phyloP scores from a whole-genome alignment of 1,284 basidiomycete genomes.

The Mycena citricolor region DNA sequence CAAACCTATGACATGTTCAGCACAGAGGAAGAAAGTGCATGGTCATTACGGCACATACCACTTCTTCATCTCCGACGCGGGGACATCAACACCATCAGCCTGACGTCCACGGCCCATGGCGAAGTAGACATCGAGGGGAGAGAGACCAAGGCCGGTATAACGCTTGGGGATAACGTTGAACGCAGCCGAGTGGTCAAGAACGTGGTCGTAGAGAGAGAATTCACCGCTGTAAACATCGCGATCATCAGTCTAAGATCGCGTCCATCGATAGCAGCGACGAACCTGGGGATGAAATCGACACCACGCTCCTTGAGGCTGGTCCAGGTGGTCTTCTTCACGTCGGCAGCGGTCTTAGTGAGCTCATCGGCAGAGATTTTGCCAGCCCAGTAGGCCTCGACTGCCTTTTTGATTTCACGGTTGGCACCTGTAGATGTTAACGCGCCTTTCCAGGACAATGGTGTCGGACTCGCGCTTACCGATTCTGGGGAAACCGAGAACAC shows the following conservation, averaged over 20 bases:
- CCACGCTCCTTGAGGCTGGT: slow-evolving; percentile 83
- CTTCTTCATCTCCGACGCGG: slow-evolving; percentile 99
- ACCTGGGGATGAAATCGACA: slow-evolving; percentile 94
- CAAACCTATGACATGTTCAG: slow-evolving; percentile 68
- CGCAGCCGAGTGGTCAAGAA: slow-evolving; percentile 95
- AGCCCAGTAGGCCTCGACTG: slow-evolving; percentile 97
- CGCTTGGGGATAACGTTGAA: slow-evolving; percentile 98
- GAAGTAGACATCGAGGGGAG: slow-evolving; percentile 93
- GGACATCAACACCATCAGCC: slow-evolving; percentile 91
- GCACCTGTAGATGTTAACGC: slow-evolving; percentile 53
- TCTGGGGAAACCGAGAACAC: slow-evolving; percentile 96
- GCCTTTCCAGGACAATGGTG: slow-evolving; percentile 1
- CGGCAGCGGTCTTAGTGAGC: slow-evolving; percentile 86
- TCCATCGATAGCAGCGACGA: slow-evolving; percentile 30
- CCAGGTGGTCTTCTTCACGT: slow-evolving; percentile 92
- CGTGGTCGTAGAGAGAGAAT: slow-evolving; percentile 98
- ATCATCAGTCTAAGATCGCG: slow-evolving; percentile 24
- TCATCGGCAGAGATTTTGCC: slow-evolving; percentile 90
- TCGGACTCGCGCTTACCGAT: slow-evolving; percentile 64
- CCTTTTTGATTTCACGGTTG: slow-evolving; percentile 98
- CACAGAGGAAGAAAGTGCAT: slow-evolving; percentile 13
- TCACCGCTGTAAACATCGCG: slow-evolving; percentile 77
- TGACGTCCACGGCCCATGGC: slow-evolving; percentile 99
- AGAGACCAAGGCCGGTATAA: slow-evolving; percentile 86
- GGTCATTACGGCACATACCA: too few relatives aligned